Base-by-base conservation (phyloP, 2,329 filamentous ascomycete genomes). In the Emergomyces africanus region DNA sequence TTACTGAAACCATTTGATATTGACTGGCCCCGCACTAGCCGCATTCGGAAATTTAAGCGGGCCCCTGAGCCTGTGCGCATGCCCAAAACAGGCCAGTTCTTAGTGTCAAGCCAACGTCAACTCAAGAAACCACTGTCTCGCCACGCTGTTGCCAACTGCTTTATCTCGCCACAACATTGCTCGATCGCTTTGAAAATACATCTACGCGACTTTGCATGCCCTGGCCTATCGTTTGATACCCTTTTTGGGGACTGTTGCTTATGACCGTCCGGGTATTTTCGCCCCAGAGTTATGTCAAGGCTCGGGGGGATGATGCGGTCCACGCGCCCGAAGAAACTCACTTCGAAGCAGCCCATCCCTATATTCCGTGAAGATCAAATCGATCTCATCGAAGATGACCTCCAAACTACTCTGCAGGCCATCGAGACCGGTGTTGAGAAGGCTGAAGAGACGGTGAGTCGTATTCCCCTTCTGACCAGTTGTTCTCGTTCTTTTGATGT, bases 401-500 rank as follows among this genome's bases (percentile, higher is more conserved):
- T 88, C 68, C 85, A 92, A 72, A 88, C 87, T 67, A 87, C 87
- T 72, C 89, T 83, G 79, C 84, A 81, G 77, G 89, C 86, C 70
- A 90, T 96, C 72, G 90, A 94, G 72, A 96, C 91, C 66, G 94
- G 94, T 75, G 94, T 99, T 68, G 94, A 99, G 76, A 91, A 95
- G 73, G 89, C 86, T 65, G 94, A 99, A 77, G 91, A 97, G 83
- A 92, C 92, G 78, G 94, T 96, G 77, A 84, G 90, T 89, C 66
- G 64, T 68, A 67, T 70, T 66, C 67, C 66, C 66, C 65, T 49
- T 14, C 46, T 28, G 20, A 20, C 35, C 5, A 15, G 12, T 28
- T 42, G 12, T 28, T 42, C 4, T 42, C n/a, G 23, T 50, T 39
- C n/a, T 61, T 67, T 67, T 66, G 65, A 62, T 63, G 64, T 70